These are phyloP conservation scores for Musa acuminata DNA, from an alignment of 176 grass and related monocot genomes.

Conservation along the genomic window DNA sequence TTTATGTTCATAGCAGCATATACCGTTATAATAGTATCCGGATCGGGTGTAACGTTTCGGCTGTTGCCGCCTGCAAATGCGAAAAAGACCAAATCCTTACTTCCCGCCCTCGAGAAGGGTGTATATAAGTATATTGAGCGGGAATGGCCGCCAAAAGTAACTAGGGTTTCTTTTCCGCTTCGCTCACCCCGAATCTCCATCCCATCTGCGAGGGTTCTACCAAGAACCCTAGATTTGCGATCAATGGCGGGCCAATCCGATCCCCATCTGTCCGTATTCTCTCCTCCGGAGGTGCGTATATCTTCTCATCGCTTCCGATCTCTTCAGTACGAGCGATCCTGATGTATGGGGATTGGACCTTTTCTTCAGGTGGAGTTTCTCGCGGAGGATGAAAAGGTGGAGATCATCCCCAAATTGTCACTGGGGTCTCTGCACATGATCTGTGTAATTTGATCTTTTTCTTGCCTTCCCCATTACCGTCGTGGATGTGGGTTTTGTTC, in stretches of 20 bases:
- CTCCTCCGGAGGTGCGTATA: constrained; percentile 47
- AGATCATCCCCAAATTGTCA: constrained; percentile 79
- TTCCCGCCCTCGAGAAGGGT: not conserved
- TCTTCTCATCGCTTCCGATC: too few species aligned
- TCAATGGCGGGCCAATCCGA: constrained; percentile 57
- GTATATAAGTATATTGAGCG: not conserved
- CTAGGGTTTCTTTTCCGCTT: not conserved
- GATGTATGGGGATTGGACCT: too few species aligned
- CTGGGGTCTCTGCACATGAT: constrained; percentile 83
- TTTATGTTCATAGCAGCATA: too few species aligned
- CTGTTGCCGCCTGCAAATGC: too few species aligned
- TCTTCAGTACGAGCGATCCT: too few species aligned
- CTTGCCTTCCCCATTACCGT: constrained; percentile 4
- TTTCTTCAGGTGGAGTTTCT: too few species aligned
- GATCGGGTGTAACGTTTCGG: too few species aligned
- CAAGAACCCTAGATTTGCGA: not conserved
- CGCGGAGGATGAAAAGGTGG: not conserved
- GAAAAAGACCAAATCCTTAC: too few species aligned
- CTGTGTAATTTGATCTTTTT: constrained; percentile 34
- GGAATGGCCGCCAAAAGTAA: not conserved
- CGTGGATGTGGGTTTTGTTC: not conserved
- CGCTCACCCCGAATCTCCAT: not conserved
- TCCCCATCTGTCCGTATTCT: constrained; percentile 66
- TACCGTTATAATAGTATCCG: too few species aligned
- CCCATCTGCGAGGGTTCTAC: not conserved